Percentiles rank a stretch among this genome's conserved stretches.
Evolutionary conservation across 495 filamentous ascomycete genomes (phyloP).

Genomic region (Tuber aestivum): DNA sequence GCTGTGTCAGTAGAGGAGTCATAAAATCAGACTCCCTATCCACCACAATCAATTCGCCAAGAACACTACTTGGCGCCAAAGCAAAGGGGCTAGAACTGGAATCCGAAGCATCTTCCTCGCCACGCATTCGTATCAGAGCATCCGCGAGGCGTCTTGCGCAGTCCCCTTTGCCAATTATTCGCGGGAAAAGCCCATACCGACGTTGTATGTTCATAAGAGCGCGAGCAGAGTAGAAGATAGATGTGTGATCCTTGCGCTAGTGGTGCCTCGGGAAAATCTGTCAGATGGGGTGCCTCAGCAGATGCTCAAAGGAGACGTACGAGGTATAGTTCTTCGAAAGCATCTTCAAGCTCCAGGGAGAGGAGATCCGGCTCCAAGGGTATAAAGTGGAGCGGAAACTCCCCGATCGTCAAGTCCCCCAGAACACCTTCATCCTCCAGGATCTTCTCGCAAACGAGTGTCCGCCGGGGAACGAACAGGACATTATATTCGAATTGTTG

Average conservation of each 20-base stretch:
- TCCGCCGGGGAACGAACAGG: conserved; percentile 87
- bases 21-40: conserved; percentile 92
- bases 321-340: conserved; percentile 81
- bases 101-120: conserved; percentile 77
- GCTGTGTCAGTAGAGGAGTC: conserved; percentile 82
- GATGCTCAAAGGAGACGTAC: conserved; percentile 45
- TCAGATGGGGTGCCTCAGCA: not conserved
- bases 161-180: conserved; percentile 94
- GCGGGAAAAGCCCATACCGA: conserved; percentile 85
- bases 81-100: conserved; percentile 57
- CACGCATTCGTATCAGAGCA: conserved; percentile 85
- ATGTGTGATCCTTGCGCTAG: conserved; percentile 81
- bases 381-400: conserved; percentile 81
- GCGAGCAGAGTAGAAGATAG: conserved; percentile 76
- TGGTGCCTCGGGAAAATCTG: not conserved
- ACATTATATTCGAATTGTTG: conserved; percentile 79
- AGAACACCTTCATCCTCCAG: conserved; percentile 89
- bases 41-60: conserved; percentile 87
- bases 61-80: conserved; percentile 75
- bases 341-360: conserved; percentile 80
- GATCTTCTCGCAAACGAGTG: conserved; percentile 82
- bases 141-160: conserved; percentile 84
- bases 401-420: conserved; percentile 81
- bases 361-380: conserved; percentile 86
- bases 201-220: conserved; percentile 95